Evolutionary conservation across 2,329 filamentous ascomycete genomes (phyloP), one percentile per base, ranked within the genome.

Genomic region (Exophiala phaeomuriformis): DNA sequence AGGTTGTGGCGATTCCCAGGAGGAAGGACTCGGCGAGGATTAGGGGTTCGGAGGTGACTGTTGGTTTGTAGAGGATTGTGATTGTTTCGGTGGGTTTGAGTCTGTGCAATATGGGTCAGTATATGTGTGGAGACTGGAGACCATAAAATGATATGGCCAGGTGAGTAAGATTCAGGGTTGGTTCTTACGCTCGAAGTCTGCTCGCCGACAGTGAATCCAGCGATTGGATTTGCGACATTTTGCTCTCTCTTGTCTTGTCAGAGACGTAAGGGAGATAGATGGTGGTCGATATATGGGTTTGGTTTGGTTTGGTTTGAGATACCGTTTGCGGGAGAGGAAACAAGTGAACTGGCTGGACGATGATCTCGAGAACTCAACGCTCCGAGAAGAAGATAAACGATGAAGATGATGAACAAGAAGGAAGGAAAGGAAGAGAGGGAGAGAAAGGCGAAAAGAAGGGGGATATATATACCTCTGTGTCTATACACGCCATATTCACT

Each of bases 21-120:
- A 57, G 59, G 29, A 61, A 52, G 9, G 33, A 33, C 33, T 60
- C 57, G n/a, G 9, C 33, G n/a, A 60, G 43, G 5, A 57, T 35
- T 1, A 10, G 40, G 3, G 44, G 19, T 9, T 47, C 45, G 7
- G 39, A 28, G 3, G 7, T 12, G 6, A 36, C 31, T 4, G 30
- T 40, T 9, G 45, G 36, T 8, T 46, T 51, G 44, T 49, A 54
- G 12, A 55, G 39, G 47, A 60, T 44, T 7, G 39, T 51, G 36
- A 60, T 46, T 12, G 41, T 55, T 10, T 45, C 41, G 6, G 43
- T 19, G 35, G 12, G n/a, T 31, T 44, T 49, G 33, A 56, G 56
- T 4, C 51, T 59, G 19, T 19, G 19, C 19, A 19, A 19, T 19
- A 19, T 19, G 19, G 19, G 19, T 19, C 19, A 19, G 19, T 19